Evolutionary conservation across 768 basidiomycete genomes (phyloP), one percentile per base, ranked within the genome.

Genomic region (Candolleomyces efflorescens): DNA sequence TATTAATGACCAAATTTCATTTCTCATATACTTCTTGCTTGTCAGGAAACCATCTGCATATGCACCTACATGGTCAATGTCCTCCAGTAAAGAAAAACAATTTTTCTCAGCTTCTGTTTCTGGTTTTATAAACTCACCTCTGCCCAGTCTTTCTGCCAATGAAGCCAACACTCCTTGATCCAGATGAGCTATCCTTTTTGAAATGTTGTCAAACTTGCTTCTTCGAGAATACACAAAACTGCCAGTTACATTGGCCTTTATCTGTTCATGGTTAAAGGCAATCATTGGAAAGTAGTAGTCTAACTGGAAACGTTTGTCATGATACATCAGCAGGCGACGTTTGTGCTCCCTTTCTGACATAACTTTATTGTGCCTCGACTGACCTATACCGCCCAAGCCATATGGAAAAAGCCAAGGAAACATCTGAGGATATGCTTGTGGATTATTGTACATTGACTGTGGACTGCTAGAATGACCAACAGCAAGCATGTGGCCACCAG

Each of bases 401-500:
- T 75, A 75, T 0, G 73, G 74, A 62, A 71, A 77, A 1, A 75
- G 54, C 73, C 73, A 75, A 0, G 75, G 75, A 52, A 72, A 74
- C 67, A 73, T 70, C n/a, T 64, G 62, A 0, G 75, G 71, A 66
- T 71, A 78, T 5, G 74, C 55, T 6, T 63, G 54, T 1, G 70
- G 64, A 53, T 79, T 75, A 5, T 71, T 51, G 22, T 62, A 71
- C 12, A 66, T 64, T 5, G 65, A 22, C 22, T 53, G 13, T 13
- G 52, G 52, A 4, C 3, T 26, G 9, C 10, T 37, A 3, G 36
- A 10, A 9, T 53, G 52, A 6, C 52, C 38, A 2, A 53, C 39
- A 7, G 20, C 38, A 7, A 53, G 52, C 7, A 36, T n/a, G 5
- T n/a, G 2, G 13, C 27, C 49, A 26, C 49, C 15, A 2, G 18